Base-by-base conservation (phyloP, 495 filamentous ascomycete genomes). In the Neurospora sp. region DNA sequence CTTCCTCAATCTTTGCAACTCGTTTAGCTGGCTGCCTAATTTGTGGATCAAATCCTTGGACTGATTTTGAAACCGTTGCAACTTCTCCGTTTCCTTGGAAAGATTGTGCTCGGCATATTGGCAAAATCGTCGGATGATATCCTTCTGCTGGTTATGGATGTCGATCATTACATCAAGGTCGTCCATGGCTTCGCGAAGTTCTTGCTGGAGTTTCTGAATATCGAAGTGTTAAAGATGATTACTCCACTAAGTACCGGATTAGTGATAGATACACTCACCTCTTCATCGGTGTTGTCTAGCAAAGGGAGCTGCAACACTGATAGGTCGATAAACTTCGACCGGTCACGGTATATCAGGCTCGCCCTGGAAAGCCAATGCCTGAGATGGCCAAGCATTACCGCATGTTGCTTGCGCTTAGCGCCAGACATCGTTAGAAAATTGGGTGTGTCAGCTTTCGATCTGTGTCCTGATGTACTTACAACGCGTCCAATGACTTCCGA, bases 161-260 rank as follows among this genome's bases (percentile, higher is more conserved):
- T 86, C 81, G 39, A 88, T 83, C 82, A 93, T 92, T 81, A 92
- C 92, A 74, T 91, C 88, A 28, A 93, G 82, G 77, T 93, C 91
- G 69, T 92, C 91, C 19, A 89, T 84, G 70, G 93, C 90, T 76
- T 93, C 91, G 76, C 92, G 91, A 4, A 88, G 83, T 74, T 93
- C 90, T 2, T 86, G 81, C 2, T 91, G 85, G 0, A 92, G 83
- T 72, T 86, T 83, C 0, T 89, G 90, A 76, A 92, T 43, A 17
- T 3, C 11, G 13, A 39, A 15, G 9, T 9, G 8, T 1, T 2
- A 38, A 10, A 1, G 31, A 34, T 34, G 4, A 34, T 3, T 34
- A 4, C 2, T 34, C 31, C 2, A 34, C 2, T 34, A 34, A 2
- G 24, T 4, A 34, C 31, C 4, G 3, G 2, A 34, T 34, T 34